phyloP scores from a whole-genome alignment of 2,329 filamentous ascomycete genomes.

The Sclerotinia sclerotiorum region DNA sequence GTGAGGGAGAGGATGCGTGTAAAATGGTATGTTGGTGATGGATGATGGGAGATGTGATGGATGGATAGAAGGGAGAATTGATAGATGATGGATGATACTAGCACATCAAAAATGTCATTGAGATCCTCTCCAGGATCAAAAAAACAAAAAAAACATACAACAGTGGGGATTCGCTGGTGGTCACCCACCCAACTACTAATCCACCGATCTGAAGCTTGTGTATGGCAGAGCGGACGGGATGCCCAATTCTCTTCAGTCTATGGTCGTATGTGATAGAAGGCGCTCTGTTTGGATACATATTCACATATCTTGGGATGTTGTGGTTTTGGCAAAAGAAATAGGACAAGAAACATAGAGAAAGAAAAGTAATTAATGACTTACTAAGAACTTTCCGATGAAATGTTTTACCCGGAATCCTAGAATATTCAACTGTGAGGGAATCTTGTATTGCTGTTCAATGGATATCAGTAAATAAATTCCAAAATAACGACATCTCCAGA shows the following conservation, averaged over 20 bases:
- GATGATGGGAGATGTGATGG: not conserved
- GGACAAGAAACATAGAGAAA: too few species aligned
- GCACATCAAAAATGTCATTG: not conserved
- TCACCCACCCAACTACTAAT: slow-evolving; percentile 23
- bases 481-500: not conserved
- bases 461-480: not conserved
- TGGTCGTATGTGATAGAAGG: not conserved
- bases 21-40: not conserved
- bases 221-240: slow-evolving; percentile 22
- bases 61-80: not conserved
- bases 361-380: slow-evolving; percentile 43
- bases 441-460: slow-evolving; percentile 55
- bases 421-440: slow-evolving; percentile 76
- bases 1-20: not conserved
- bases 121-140: not conserved
- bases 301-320: not conserved
- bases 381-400: slow-evolving; percentile 79
- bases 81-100: not conserved
- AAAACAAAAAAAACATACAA: slow-evolving; percentile 9
- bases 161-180: slow-evolving; percentile 22
- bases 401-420: slow-evolving; percentile 68
- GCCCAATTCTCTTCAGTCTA: slow-evolving; percentile 22
- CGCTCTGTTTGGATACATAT: not conserved
- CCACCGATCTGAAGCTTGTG: slow-evolving; percentile 21
- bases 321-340: not conserved